These are phyloP conservation scores for Helianthus tuberosus DNA, from an alignment of 129 eudicot species.

Conservation along the genomic window DNA sequence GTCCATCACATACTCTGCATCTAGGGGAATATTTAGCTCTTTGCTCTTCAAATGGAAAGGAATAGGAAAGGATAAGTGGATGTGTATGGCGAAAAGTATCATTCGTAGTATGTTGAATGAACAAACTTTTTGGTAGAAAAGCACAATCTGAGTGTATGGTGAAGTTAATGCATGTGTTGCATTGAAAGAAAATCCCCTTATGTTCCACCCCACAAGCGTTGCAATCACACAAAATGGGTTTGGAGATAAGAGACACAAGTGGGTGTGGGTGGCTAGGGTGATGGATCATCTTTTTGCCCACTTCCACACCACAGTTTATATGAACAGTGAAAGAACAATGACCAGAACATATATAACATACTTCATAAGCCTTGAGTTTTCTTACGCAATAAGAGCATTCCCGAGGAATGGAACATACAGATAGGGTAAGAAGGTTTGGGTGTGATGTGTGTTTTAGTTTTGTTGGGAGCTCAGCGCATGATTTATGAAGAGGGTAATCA, in stretches of 20 bases:
- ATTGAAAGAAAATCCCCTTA: constrained; percentile 13
- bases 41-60: background rate
- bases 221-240: constrained; percentile 5
- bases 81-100: background rate
- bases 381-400: background rate
- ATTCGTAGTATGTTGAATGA: constrained; percentile 4
- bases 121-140: constrained; percentile 2
- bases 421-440: constrained; percentile 2
- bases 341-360: background rate
- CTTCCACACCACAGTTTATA: background rate
- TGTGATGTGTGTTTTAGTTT: background rate
- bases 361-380: background rate
- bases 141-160: constrained; percentile 20
- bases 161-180: constrained; percentile 12
- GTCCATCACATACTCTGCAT: background rate
- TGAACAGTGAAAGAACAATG: background rate
- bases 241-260: background rate
- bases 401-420: background rate
- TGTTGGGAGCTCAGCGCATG: background rate
- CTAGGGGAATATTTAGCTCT: background rate
- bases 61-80: constrained; percentile 26
- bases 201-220: constrained; percentile 13
- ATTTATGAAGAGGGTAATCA: constrained; percentile 10
- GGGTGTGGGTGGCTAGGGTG: constrained; percentile 20
- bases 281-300: background rate